Base-by-base conservation (phyloP, 768 basidiomycete species). In the Grammothele lineata region DNA sequence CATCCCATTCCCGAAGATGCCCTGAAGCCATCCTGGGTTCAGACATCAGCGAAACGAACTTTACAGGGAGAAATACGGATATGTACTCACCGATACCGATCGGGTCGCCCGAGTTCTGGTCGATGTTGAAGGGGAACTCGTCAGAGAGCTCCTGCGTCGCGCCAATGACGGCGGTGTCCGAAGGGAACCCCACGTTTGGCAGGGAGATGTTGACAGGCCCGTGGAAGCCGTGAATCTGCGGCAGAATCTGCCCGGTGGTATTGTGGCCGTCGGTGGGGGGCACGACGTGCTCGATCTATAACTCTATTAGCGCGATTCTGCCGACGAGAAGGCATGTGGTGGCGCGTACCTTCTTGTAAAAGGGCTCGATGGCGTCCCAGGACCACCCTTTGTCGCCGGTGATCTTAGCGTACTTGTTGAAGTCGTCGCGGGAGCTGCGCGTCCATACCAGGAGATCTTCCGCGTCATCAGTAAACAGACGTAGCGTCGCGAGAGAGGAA, bases 311-410 rank as follows among this genome's bases (percentile, higher is more conserved):
- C n/a, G n/a, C n/a, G n/a, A n/a, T n/a, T n/a, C n/a, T n/a, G n/a
- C n/a, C n/a, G n/a, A n/a, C n/a, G 23, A 3, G 32, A 6, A 6
- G 12, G 22, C 3, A 18, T 14, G 4, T 22, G n/a, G n/a, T n/a
- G n/a, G n/a, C n/a, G n/a, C n/a, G n/a, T 15, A 34, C 63, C 57
- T 58, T 60, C 21, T 45, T 38, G 48, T 60, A 58, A 45, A 55
- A 65, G 0, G 43, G 54, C 14, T 40, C 23, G 5, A 65, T 35
- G 10, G 45, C 34, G 11, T 51, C 44, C 62, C 62, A 64, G 0
- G 57, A 56, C 64, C 64, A 66, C 2, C 59, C 60, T 3, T 18
- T 3, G 26, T 66, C 63, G 8, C 59, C 63, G n/a, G 56, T 58
- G 10, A 59, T 24, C 11, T 33, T 22, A 3, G 65, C 65, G 11